These are phyloP conservation scores for Neocucurbitaria cava DNA, from an alignment of 2,329 filamentous ascomycete genomes.

Conservation along the genomic window DNA sequence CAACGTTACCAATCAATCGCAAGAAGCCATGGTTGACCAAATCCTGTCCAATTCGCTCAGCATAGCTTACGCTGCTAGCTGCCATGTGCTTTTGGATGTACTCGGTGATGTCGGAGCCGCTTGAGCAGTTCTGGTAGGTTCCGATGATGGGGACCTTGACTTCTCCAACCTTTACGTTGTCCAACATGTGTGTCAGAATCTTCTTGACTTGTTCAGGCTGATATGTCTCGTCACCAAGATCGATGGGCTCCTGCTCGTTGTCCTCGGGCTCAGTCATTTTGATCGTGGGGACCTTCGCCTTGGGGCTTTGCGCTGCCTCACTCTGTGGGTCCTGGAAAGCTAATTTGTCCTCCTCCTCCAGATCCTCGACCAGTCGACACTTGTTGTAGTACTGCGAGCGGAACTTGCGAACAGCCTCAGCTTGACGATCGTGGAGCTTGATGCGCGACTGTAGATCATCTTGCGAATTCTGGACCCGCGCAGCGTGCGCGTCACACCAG, in stretches of 20 bases:
- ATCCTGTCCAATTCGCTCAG: constrained; percentile 94
- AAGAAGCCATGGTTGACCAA: constrained; percentile 85
- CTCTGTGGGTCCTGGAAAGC: constrained; percentile 86
- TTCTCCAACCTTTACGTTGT: constrained; percentile 85
- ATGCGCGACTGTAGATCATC: constrained; percentile 91
- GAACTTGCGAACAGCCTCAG: constrained; percentile 88
- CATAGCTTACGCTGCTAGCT: constrained; percentile 83
- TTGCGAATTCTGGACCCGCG: constrained; percentile 89
- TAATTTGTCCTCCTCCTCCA: constrained; percentile 98
- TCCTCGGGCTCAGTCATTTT: constrained; percentile 78
- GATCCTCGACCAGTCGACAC: constrained; percentile 91
- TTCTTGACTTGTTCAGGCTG: constrained; percentile 87
- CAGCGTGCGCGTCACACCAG: constrained; percentile 95
- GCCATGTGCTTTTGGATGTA: constrained; percentile 91
- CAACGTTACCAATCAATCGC: constrained; percentile 90
- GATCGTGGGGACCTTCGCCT: constrained; percentile 78
- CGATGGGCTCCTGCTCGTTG: constrained; percentile 77
- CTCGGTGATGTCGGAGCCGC: constrained; percentile 91
- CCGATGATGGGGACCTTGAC: constrained; percentile 95
- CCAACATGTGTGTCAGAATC: constrained; percentile 83
- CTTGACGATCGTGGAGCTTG: constrained; percentile 91
- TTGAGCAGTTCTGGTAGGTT: constrained; percentile 91
- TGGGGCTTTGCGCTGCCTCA: constrained; percentile 57
- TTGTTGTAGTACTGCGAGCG: constrained; percentile 99
- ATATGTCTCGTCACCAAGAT: constrained; percentile 91